Conservation (phyloP, 257 asterid species). For the Rhazya stricta region DNA sequence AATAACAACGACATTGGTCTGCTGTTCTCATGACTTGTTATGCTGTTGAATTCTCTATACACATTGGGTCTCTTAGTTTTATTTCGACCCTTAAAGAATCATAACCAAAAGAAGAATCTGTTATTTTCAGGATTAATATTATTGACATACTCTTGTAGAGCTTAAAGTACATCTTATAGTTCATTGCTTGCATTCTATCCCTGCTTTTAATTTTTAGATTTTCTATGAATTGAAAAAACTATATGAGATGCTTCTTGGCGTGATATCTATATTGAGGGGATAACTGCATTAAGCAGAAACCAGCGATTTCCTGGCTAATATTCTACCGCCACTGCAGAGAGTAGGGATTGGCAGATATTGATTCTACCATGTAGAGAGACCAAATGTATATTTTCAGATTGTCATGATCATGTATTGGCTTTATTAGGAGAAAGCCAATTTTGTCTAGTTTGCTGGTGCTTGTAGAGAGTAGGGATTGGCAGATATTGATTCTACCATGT, state of each 20-base stretch:
- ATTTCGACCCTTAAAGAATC: neutral
- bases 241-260: neutral
- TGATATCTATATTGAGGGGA: neutral
- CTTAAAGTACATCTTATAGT: neutral
- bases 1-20: slow-evolving; percentile 37
- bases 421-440: neutral
- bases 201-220: neutral
- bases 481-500: neutral
- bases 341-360: neutral
- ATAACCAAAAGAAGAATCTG: neutral
- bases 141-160: neutral
- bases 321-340: neutral
- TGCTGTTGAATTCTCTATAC: slow-evolving; percentile 11
- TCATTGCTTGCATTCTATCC: neutral
- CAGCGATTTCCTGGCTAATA: neutral
- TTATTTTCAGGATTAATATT: neutral
- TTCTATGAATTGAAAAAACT: neutral
- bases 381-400: neutral
- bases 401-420: neutral
- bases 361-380: neutral
- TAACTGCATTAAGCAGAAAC: neutral
- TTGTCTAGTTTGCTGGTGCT: neutral
- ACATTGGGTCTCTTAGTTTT: slow-evolving; percentile 3
- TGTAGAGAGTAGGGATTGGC: neutral
- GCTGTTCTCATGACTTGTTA: slow-evolving; percentile 36